Evolutionary conservation across 345 rosid genomes (phyloP).

Genomic region (Aethionema arabicum): DNA sequence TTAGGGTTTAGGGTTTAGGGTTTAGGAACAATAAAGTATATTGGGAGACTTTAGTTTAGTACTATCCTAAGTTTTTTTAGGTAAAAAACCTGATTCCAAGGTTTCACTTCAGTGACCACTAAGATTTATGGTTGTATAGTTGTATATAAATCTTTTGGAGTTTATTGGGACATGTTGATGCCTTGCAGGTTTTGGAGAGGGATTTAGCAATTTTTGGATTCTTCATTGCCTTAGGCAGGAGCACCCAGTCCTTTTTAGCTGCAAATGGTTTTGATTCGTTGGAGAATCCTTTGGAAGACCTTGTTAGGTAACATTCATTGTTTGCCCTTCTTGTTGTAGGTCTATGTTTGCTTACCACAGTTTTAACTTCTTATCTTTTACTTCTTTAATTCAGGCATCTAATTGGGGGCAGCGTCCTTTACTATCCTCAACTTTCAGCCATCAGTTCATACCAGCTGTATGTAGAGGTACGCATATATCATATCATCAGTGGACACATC

Average conservation of each 20-base stretch:
- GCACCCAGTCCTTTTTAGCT: slow-evolving; percentile 62
- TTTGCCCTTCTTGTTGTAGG: slow-evolving; percentile 24
- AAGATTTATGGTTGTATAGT: slow-evolving; percentile 10
- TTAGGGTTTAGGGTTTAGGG: no score
- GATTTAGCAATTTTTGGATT: slow-evolving; percentile 98
- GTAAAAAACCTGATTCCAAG: slow-evolving; percentile 11
- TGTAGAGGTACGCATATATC: slow-evolving; percentile 74
- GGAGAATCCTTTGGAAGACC: slow-evolving; percentile 65
- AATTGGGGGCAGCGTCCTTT: slow-evolving; percentile 87
- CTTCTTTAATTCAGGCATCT: slow-evolving; percentile 56
- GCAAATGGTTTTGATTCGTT: slow-evolving; percentile 78
- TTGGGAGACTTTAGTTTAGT: slow-evolving; percentile 5
- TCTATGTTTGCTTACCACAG: slow-evolving; percentile 21
- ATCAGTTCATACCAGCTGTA: slow-evolving; percentile 94
- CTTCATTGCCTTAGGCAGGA: slow-evolving; percentile 93
- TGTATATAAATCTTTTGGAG: slow-evolving; percentile 8
- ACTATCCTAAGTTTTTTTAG: neutral
- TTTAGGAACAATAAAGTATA: slow-evolving; percentile 3
- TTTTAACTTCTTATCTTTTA: slow-evolving; percentile 12
- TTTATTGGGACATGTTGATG: slow-evolving; percentile 25
- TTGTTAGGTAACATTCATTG: slow-evolving; percentile 59
- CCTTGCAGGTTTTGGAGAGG: slow-evolving; percentile 83
- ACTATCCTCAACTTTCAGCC: slow-evolving; percentile 92
- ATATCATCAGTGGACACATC: slow-evolving; percentile 15
- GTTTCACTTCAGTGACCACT: neutral